A percentile compares a stretch with the other conserved stretches of the same genome.
phyloP scores from a whole-genome alignment of 1,284 basidiomycete genomes.

The Dichomitus squalens region DNA sequence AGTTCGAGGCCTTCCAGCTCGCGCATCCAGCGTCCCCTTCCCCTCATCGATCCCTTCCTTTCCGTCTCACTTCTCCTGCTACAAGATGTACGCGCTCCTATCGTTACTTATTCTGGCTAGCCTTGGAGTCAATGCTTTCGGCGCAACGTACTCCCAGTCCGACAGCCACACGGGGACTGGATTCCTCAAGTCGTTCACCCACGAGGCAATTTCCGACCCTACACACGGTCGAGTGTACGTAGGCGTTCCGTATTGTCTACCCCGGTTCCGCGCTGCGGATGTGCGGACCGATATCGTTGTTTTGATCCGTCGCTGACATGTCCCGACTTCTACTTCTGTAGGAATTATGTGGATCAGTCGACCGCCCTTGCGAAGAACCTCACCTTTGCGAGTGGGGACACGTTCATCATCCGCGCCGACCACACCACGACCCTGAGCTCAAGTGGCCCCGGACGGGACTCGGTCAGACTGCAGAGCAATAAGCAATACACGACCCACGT shows the following conservation, averaged over 20 bases:
- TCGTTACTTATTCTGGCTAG: constrained; percentile 7
- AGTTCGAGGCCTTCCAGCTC: too few relatives aligned
- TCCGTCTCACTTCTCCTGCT: too few relatives aligned
- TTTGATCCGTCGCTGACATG: not conserved
- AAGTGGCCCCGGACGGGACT: constrained; percentile 57
- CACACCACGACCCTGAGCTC: constrained; percentile 45
- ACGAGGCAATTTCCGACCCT: constrained; percentile 54
- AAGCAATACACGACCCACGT: constrained; percentile 47
- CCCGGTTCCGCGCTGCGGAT: not conserved
- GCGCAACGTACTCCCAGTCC: constrained; percentile 40
- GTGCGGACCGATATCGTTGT: too few relatives aligned
- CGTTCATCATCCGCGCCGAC: constrained; percentile 51
- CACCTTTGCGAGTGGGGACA: constrained; percentile 28
- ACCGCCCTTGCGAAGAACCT: constrained; percentile 35
- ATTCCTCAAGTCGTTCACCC: constrained; percentile 51
- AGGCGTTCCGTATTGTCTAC: too few relatives aligned
- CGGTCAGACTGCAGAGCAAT: constrained; percentile 56
- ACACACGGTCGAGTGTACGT: constrained; percentile 62
- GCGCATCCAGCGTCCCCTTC: too few relatives aligned
- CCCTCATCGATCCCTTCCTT: too few relatives aligned
- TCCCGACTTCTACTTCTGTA: constrained; percentile 17
- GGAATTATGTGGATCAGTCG: constrained; percentile 35
- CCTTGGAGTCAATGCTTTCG: constrained; percentile 16
- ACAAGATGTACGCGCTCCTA: too few relatives aligned
- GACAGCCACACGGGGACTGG: constrained; percentile 47